Evolutionary conservation across 805 yeast species (phyloP), one percentile per base, ranked within the genome.

Genomic region (Zygoascus ofunaensis): DNA sequence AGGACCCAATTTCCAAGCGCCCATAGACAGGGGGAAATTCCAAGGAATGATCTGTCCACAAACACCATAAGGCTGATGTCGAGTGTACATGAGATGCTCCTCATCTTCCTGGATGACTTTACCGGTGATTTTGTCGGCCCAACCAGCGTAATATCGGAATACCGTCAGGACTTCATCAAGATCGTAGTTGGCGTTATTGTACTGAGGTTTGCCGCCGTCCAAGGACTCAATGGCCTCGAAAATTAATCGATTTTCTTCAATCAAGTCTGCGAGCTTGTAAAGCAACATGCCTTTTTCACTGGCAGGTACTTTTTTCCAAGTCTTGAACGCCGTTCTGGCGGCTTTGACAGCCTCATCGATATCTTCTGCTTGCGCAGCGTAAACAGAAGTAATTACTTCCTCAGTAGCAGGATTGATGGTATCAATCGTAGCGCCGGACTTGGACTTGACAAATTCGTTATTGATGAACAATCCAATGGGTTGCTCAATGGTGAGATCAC

Each of bases 401-500:
- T 80, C 67, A 34, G 64, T 62, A 43, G 62, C 47, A 35, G 51
- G 59, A 48, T 56, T 54, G 49, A 78, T 60, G 30, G 79, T 84
- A 52, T 60, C 80, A 51, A 82, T 73, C 60, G 76, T 74, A 52
- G 72, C 73, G 48, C 70, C 73, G 55, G 70, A 66, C 21, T 87
- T 74, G 33, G 49, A 37, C 14, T 44, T 39, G 22, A 80, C 84
- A 76, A 80, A 56, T 76, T 66, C 84, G 64, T 86, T 86, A 70
- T 87, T 82, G 63, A 89, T 85, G 73, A 85, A 89, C 56, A 89
- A 68, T 50, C 96, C 96, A 10, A 83, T 77, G 55, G 95, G 95
- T 68, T 83, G 94, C 32, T 70, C 65, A 23, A 22, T 26, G 41
- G 69, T 66, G 36, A 95, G 95, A 56, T 82, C 82, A 51, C 94